Evolutionary conservation across 768 basidiomycete genomes (phyloP), one percentile per base, ranked within the genome.

Genomic region (Naematelia encephala): DNA sequence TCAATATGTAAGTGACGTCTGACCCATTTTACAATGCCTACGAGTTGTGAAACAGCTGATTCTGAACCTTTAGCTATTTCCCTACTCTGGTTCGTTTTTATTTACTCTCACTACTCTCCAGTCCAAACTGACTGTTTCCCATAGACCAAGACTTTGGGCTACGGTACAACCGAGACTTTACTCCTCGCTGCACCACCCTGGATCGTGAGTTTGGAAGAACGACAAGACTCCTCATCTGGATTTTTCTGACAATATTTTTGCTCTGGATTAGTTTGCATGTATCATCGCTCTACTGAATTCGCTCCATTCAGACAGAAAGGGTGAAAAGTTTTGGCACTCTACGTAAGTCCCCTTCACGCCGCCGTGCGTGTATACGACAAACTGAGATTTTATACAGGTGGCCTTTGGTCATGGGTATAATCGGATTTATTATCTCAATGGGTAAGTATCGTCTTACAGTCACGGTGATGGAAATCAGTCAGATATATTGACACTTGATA

Each of bases 251-350:
- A 39, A 39, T 16, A 39, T 16, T 8, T 16, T 39, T 8, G 16
- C 8, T 16, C 16, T 39, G 34, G 39, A n/a, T n/a, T 39, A 67
- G 66, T 63, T 67, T 57, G 51, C 66, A 2, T 67, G 61, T 47
- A 25, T 72, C 27, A 46, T 90, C 5, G 82, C 85, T 1, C 82
- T 88, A 62, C 63, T 74, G 25, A 72, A 74, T 51, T 61, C 64
- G 5, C 51, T 71, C 56, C 86, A 87, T 76, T 88, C 90, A 0
- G 90, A 92, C 77, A 78, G 77, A 55, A 78, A 69, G 14, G 82
- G 81, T 21, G 88, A 91, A 69, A 84, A 89, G 43, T 89, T 83
- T 78, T 82, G 79, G 68, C 87, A 90, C 74, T 84, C 60, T 5
- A 60, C 60, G 57, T 58, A 28, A 4, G 49, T 51, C n/a, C n/a